Conservation (phyloP, 768 basidiomycete genomes). For the Rhizopogon sp. region DNA sequence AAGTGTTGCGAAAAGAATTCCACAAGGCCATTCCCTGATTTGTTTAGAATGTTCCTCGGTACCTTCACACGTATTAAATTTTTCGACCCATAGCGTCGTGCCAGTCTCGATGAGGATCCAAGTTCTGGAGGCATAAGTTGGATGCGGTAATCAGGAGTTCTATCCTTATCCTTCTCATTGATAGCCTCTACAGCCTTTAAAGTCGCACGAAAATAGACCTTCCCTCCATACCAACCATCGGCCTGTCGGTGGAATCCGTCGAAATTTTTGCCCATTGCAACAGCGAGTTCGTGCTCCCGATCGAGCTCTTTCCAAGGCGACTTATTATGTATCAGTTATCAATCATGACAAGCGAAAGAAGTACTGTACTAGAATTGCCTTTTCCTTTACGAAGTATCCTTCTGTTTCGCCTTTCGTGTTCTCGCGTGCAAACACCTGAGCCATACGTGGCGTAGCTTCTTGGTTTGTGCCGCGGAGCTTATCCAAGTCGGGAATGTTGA, state of each 20-base stretch:
- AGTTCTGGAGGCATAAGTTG: conserved; percentile 44
- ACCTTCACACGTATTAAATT: conserved; percentile 49
- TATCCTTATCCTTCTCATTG: conserved; percentile 2
- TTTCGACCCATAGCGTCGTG: conserved; percentile 61
- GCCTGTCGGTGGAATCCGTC: conserved; percentile 33
- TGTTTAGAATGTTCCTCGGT: conserved; percentile 26
- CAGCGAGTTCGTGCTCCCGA: conserved; percentile 35
- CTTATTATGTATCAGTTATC: conserved; percentile 26
- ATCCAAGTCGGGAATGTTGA: conserved; percentile 26
- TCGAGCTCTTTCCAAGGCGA: conserved; percentile 63
- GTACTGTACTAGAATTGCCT: conserved; percentile 9
- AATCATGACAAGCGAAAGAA: conserved; percentile 12
- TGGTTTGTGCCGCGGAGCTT: conserved; percentile 26
- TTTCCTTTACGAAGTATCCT: conserved; percentile 10
- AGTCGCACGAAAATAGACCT: conserved; percentile 47
- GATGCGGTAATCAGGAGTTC: conserved; percentile 27
- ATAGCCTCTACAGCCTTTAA: conserved; percentile 19
- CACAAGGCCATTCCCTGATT: conserved; percentile 25
- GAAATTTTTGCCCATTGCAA: not conserved
- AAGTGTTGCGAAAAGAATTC: conserved; percentile 45
- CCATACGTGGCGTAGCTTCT: conserved; percentile 23
- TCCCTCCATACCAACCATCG: conserved; percentile 56
- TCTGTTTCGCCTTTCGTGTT: conserved; percentile 4
- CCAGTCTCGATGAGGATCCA: conserved; percentile 51
- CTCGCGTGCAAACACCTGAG: conserved; percentile 8